These are phyloP conservation scores for Erucastrum elatum DNA, from an alignment of 345 rosid genomes.

Conservation along the genomic window DNA sequence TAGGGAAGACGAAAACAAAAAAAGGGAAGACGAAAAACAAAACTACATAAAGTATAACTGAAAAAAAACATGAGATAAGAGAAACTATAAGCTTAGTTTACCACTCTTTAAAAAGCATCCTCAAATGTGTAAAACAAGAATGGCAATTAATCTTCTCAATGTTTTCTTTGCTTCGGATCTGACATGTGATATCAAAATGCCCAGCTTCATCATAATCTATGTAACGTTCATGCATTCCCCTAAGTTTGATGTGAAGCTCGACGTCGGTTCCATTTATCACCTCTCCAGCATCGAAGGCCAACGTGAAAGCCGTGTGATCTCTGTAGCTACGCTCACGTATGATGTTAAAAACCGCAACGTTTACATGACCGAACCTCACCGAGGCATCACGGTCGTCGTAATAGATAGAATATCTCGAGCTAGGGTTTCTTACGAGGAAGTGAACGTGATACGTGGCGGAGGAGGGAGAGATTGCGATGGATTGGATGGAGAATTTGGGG, in stretches of 20 bases:
- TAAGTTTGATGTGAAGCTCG: conserved; percentile 2
- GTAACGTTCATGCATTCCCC: not conserved
- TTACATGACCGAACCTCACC: conserved; percentile 10
- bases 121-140: conserved; percentile 1
- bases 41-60: not conserved
- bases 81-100: not conserved
- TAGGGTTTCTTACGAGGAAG: conserved; percentile 19
- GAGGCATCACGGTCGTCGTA: conserved; percentile 4
- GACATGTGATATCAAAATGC: conserved; percentile 2
- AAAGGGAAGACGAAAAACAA: not conserved
- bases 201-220: not conserved
- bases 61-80: not conserved
- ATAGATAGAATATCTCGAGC: conserved; percentile 5
- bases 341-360: conserved; percentile 3
- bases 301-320: conserved; percentile 18
- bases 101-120: not conserved
- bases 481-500: not conserved
- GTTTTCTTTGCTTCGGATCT: conserved; percentile 5
- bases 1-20: not conserved
- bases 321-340: not conserved
- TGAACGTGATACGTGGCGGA: conserved; percentile 3
- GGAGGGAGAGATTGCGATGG: conserved; percentile 6
- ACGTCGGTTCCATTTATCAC: not conserved
- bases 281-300: conserved; percentile 6
- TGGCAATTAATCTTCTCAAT: conserved; percentile 16